Base-by-base conservation (phyloP, 805 yeast species). In the Monosporozyma solicola region DNA sequence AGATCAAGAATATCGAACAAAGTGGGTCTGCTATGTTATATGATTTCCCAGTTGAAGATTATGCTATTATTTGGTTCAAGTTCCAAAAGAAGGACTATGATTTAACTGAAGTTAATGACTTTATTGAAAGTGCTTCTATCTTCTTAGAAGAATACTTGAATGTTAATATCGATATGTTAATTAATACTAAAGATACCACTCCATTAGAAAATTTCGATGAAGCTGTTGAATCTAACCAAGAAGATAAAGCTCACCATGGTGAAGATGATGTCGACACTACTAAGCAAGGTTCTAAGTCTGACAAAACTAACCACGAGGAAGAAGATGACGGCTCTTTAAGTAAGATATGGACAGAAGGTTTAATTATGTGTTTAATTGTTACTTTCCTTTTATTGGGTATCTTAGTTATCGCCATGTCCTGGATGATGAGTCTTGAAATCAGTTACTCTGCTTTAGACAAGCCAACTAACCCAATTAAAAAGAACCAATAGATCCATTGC, bases 401-500 rank as follows among this genome's bases (percentile, higher is more conserved):
- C 43, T 72, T 88, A 52, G 63, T 74, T 49, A 72, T 77, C 50
- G 92, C 95, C 15, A 74, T 89, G 55, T 64, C 79, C 50, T 88
- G 96, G 94, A 72, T 88, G 48, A 65, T 80, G 25, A 74, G 84
- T 22, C 69, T 90, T 59, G 83, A 85, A 64, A 85, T 90, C 60
- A 80, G 92, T 62, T 89, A 90, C 74, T 81, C 81, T 58, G 83
- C 96, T 13, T 84, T 90, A 62, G 95, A 88, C 55, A 87, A 83
- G 54, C 58, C 68, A 33, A 57, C 67, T 5, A 65, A 65, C 48
- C 69, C 69, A 57, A 55, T 63, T 51, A 69, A 69, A 60, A 69
- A 65, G 54, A 64, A 55, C 44, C 54, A 56, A 50, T 54, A 47
- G 41, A 32, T 31, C n/a, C 48, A 46, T 20, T n/a, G 3, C 7